Percentiles rank a stretch among this genome's conserved stretches.
phyloP scores from a whole-genome alignment of 805 yeast species.

The Sugiyamaella qingdaonensis region DNA sequence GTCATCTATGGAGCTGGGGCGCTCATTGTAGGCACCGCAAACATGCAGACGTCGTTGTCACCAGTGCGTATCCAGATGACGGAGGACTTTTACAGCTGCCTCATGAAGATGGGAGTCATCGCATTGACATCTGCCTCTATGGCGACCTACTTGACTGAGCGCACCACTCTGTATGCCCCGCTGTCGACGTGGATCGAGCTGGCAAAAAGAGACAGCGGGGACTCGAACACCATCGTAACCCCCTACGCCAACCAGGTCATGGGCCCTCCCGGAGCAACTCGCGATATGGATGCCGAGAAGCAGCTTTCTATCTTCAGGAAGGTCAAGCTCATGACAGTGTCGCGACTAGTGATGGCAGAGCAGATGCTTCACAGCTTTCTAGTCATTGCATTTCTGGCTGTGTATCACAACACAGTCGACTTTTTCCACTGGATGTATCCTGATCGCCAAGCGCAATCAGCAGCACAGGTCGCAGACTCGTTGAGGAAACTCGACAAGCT shows the following conservation, averaged over 20 bases:
- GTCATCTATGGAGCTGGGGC: constrained; percentile 55
- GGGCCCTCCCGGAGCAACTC: constrained; percentile 15
- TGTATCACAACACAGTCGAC: neutral
- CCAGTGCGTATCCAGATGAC: constrained; percentile 35
- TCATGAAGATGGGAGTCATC: constrained; percentile 56
- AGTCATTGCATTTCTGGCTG: neutral
- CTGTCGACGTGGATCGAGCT: constrained; percentile 52
- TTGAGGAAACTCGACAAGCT: neutral
- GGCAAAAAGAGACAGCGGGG: neutral
- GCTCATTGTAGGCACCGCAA: constrained; percentile 45
- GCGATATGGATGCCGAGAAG: neutral
- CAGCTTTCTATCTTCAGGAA: neutral
- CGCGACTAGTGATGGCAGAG: constrained; percentile 12
- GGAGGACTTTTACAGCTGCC: constrained; percentile 65
- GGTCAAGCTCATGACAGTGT: constrained; percentile 7
- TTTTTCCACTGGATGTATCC: no score
- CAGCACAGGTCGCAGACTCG: no score
- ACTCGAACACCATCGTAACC: neutral
- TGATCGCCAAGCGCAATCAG: no score
- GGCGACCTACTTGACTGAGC: constrained; percentile 60
- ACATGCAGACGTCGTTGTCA: constrained; percentile 37
- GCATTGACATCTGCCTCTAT: constrained; percentile 65
- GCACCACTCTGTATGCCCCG: constrained; percentile 46
- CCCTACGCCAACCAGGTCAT: constrained; percentile 63
- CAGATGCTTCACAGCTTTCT: constrained; percentile 15